A percentile compares a stretch with the other conserved stretches of the same genome.
Conservation (phyloP, 305 asterid genomes). For the Andrographis paniculata region DNA sequence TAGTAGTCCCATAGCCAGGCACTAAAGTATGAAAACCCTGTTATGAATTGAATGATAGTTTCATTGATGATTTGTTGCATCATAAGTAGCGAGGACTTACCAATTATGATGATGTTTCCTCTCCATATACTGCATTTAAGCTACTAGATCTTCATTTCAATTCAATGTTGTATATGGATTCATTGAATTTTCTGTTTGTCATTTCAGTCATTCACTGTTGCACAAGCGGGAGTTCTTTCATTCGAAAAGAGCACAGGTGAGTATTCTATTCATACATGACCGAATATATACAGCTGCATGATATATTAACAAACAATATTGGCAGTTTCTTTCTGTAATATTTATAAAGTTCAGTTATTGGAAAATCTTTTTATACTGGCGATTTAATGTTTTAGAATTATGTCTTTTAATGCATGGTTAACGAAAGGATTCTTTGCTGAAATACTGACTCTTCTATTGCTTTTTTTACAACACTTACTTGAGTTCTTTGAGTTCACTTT, state of each 20-base stretch:
- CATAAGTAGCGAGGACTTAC: constrained; percentile 4
- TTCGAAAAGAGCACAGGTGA: constrained; percentile 99
- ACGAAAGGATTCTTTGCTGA: neutral
- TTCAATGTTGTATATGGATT: neutral
- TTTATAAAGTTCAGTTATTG: neutral
- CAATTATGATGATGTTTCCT: constrained; percentile 5
- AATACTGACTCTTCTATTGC: neutral
- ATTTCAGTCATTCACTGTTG: constrained; percentile 76
- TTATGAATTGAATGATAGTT: constrained; percentile 11
- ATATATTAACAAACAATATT: neutral
- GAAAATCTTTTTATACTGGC: neutral
- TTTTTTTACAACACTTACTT: neutral
- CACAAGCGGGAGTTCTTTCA: constrained; percentile 97
- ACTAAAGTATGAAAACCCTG: neutral
- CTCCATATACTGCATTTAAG: neutral
- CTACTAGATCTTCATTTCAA: neutral
- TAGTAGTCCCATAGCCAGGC: neutral
- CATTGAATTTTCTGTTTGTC: neutral
- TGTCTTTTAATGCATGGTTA: constrained; percentile 10
- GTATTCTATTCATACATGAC: constrained; percentile 13
- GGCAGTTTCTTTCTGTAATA: neutral
- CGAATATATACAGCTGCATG: neutral
- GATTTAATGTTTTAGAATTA: constrained; percentile 4
- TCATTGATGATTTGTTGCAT: neutral
- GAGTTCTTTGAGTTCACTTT: no score